A percentile compares a stretch with the other conserved stretches of the same genome.
phyloP scores from a whole-genome alignment of 2,329 filamentous ascomycete genomes.

The Karstenula rhodostoma region DNA sequence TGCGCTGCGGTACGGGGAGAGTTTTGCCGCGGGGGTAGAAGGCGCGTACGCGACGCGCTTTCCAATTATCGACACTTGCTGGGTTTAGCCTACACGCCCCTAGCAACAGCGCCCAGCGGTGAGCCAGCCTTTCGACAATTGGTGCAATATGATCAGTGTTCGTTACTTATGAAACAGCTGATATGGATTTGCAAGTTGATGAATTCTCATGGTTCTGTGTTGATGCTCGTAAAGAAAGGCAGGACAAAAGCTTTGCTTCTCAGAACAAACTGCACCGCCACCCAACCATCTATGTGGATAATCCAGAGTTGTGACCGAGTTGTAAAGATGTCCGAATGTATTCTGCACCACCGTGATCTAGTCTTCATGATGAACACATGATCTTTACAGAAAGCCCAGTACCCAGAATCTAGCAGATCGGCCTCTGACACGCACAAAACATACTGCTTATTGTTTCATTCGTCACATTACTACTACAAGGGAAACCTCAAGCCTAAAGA shows the following conservation, averaged over 20 bases:
- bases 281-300: no score
- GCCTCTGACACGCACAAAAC: background rate
- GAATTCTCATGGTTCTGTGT: no score
- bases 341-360: no score
- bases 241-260: no score
- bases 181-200: no score
- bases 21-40: constrained; percentile 20
- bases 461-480: constrained; percentile 12
- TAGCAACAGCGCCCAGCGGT: background rate
- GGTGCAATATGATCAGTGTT: background rate
- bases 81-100: constrained; percentile 3
- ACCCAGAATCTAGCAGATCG: background rate
- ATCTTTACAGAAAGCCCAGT: background rate
- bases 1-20: constrained; percentile 18
- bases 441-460: constrained; percentile 7
- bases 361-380: no score
- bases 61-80: constrained; percentile 10
- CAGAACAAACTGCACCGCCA: no score
- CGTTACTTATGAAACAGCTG: no score
- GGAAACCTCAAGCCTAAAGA: constrained; percentile 5
- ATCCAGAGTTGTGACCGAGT: no score
- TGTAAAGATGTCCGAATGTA: no score
- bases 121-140: background rate
- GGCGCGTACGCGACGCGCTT: constrained; percentile 16
- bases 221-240: no score